phyloP scores from a whole-genome alignment of 2,329 filamentous ascomycete genomes.

The Metarhizium album region DNA sequence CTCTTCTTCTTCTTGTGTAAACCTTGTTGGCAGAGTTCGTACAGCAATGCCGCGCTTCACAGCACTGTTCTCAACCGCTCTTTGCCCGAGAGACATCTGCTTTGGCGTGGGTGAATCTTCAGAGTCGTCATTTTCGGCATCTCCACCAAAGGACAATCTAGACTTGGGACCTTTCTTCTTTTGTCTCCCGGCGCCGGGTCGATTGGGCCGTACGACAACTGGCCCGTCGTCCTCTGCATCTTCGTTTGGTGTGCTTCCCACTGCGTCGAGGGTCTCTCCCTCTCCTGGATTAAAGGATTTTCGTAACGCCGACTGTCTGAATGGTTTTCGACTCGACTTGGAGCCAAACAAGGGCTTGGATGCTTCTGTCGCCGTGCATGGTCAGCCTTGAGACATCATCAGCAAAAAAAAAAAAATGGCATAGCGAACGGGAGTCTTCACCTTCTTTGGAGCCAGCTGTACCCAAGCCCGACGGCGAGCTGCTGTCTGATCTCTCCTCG shows the following conservation, averaged over 20 bases:
- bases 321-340: conserved; percentile 39
- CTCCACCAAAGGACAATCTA: conserved; percentile 66
- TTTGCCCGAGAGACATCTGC: conserved; percentile 53
- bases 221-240: conserved; percentile 36
- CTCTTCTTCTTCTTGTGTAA: conserved; percentile 41
- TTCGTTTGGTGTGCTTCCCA: conserved; percentile 17
- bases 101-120: conserved; percentile 48
- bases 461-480: conserved; percentile 11
- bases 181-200: conserved; percentile 40
- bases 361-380: conserved; percentile 16
- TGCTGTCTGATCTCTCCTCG: conserved; percentile 39
- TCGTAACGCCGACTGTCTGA: conserved; percentile 47
- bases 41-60: conserved; percentile 40
- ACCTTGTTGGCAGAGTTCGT: conserved; percentile 43
- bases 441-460: conserved; percentile 21
- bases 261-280: conserved; percentile 17
- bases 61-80: conserved; percentile 57
- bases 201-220: conserved; percentile 39
- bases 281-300: conserved; percentile 41
- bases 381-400: conserved; percentile 26
- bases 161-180: conserved; percentile 52
- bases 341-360: conserved; percentile 27
- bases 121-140: conserved; percentile 35
- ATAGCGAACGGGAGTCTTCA: conserved; percentile 19
- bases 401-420: conserved; percentile 18